Evolutionary conservation across 2,329 filamentous ascomycete species (phyloP), one percentile per base, ranked within the genome.

Genomic region (Paecilomyces dactylethromorphus): DNA sequence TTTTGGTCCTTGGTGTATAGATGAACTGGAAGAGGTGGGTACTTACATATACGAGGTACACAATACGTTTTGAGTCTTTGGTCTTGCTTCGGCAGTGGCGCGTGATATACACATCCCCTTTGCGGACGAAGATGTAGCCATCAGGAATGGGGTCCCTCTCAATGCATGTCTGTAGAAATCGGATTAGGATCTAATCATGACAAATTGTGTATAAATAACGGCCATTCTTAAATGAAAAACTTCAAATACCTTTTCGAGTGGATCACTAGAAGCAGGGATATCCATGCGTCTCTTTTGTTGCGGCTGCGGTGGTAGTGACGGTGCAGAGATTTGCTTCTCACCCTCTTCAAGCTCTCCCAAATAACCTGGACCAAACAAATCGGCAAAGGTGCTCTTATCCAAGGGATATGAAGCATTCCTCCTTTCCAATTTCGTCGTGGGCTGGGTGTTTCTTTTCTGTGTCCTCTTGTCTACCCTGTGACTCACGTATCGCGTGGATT

Each of bases 81-180:
- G 74, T 76, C 26, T 67, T 68, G 31, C 59, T 64, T 22, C 75
- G 72, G 56, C 76, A 78, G 57, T 77, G 66, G 13, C 75, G 69
- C n/a, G 76, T 78, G 15, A 78, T 63, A 61, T 78, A 79, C 29
- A 74, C 66, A 58, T 78, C 66, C 12, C 76, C 77, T 63, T 74
- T 77, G 29, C 70, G 69, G 5, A 78, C 74, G 58, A 78, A 77
- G 21, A 69, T 59, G 64, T 78, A 78, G 26, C 63, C 66, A 22
- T 64, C 33, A 5, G 69, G 72, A 26, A 72, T 60, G 1, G 65
- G 63, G 10, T 69, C 61, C 26, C 58, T 58, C 53, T 71, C 64
- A 26, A 70, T 62, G 49, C 72, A 70, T 53, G 71, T 71, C 74
- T 76, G 6, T 8, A 51, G 4, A 21, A 5, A 2, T 52, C 4